Conservation (phyloP, 495 filamentous ascomycete species). For the Xylona heveae region DNA sequence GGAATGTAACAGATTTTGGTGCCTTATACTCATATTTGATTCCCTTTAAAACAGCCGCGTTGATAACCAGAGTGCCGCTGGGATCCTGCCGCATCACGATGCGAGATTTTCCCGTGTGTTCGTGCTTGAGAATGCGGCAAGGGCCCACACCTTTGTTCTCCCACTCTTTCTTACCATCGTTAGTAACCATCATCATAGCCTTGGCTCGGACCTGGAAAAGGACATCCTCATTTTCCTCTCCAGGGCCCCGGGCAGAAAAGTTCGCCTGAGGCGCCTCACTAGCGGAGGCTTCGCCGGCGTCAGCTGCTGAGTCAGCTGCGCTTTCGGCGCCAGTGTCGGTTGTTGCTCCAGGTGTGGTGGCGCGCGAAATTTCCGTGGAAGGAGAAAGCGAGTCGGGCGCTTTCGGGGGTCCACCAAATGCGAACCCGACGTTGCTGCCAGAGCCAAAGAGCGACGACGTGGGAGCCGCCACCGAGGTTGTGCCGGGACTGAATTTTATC, state of each 20-base stretch:
- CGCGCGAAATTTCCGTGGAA: conserved; percentile 28
- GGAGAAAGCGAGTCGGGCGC: conserved; percentile 5
- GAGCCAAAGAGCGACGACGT: conserved; percentile 1
- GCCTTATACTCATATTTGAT: conserved; percentile 31
- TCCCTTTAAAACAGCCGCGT: conserved; percentile 35
- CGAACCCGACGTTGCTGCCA: conserved; percentile 1
- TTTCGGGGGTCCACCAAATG: conserved; percentile 5
- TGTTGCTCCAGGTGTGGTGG: conserved; percentile 37
- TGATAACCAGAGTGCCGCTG: conserved; percentile 44
- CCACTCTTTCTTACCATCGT: conserved; percentile 12
- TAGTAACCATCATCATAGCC: conserved; percentile 27
- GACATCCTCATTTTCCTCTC: conserved; percentile 49
- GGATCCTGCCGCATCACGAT: conserved; percentile 48
- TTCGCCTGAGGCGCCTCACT: conserved; percentile 31
- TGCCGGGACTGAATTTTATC: conserved; percentile 22
- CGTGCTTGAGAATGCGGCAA: conserved; percentile 44
- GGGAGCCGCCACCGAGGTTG: conserved; percentile 5
- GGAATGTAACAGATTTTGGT: not conserved
- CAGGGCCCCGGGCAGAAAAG: conserved; percentile 36
- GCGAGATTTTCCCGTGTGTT: conserved; percentile 35
- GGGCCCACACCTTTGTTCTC: conserved; percentile 33
- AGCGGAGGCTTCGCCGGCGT: conserved; percentile 1
- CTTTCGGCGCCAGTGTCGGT: conserved; percentile 24
- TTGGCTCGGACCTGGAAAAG: conserved; percentile 41
- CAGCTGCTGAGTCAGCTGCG: conserved; percentile 23